These are phyloP conservation scores for Phaffia tasmanica DNA, from an alignment of 768 basidiomycete species.

Conservation along the genomic window DNA sequence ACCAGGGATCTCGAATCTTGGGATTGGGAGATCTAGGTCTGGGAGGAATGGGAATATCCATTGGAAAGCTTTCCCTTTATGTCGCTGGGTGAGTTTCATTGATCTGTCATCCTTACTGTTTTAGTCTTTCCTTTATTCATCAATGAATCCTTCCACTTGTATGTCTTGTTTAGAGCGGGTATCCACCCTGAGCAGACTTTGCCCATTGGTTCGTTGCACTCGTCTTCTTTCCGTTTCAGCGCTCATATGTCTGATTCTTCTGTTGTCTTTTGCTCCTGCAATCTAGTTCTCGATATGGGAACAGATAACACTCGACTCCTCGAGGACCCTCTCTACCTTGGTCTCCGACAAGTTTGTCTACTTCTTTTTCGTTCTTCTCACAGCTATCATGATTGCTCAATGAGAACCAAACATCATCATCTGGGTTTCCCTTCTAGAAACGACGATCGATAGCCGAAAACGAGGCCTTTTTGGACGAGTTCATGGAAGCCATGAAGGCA, in stretches of 20 bases:
- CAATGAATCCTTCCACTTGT: too few species aligned
- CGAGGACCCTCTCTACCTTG: conserved; percentile 81
- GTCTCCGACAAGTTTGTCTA: conserved; percentile 51
- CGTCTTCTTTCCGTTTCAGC: neutral
- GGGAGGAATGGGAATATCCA: conserved; percentile 44
- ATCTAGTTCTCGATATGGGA: conserved; percentile 62
- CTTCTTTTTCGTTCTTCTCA: conserved; percentile 13
- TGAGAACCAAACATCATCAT: too few species aligned
- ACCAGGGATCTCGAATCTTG: conserved; percentile 67
- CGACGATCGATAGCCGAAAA: conserved; percentile 17
- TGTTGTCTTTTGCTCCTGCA: neutral
- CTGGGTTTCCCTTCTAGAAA: neutral
- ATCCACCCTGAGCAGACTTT: conserved; percentile 50
- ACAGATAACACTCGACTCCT: conserved; percentile 72
- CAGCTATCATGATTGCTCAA: too few species aligned
- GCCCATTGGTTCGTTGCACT: conserved; percentile 45
- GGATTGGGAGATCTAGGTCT: conserved; percentile 53
- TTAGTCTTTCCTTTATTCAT: too few species aligned
- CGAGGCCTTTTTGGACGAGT: conserved; percentile 75
- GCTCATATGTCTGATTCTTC: neutral
- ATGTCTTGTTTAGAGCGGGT: conserved; percentile 48
- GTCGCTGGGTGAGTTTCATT: conserved; percentile 45
- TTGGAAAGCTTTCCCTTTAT: conserved; percentile 87
- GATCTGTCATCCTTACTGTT: too few species aligned
- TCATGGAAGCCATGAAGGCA: conserved; percentile 68